These are phyloP conservation scores for Meira nashicola DNA, from an alignment of 1,284 basidiomycete species.

Conservation along the genomic window DNA sequence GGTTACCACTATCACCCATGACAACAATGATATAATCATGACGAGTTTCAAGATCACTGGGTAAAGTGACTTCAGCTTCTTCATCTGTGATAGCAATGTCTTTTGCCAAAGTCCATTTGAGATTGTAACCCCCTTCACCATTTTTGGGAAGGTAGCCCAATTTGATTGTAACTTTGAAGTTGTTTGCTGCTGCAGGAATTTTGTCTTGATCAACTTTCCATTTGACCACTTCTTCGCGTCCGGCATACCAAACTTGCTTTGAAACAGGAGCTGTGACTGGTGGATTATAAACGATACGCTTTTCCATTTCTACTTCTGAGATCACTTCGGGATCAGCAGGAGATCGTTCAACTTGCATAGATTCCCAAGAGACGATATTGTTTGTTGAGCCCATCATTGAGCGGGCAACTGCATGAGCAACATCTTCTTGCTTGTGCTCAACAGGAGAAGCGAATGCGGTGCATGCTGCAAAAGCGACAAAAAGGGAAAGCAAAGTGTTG, in stretches of 20 bases:
- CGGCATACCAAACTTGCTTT: constrained; percentile 20
- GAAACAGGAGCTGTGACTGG: constrained; percentile 20
- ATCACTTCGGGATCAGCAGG: constrained; percentile 9
- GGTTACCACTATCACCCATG: constrained; percentile 33
- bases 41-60: constrained; percentile 16
- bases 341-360: not conserved
- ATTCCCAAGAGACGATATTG: constrained; percentile 3
- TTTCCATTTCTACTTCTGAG: not conserved
- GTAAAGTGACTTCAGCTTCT: constrained; percentile 20
- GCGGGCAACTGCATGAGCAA: not conserved
- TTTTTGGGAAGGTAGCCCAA: constrained; percentile 22
- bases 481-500: not conserved
- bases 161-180: constrained; percentile 15
- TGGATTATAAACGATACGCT: constrained; percentile 27
- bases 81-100: constrained; percentile 19
- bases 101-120: constrained; percentile 23
- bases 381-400: not conserved
- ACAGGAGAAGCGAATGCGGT: not conserved
- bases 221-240: constrained; percentile 16
- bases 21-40: constrained; percentile 34
- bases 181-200: constrained; percentile 14
- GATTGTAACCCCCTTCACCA: constrained; percentile 18
- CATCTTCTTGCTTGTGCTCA: not conserved
- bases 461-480: not conserved
- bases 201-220: constrained; percentile 19